These are phyloP conservation scores for Lachancea nothofagi DNA, from an alignment of 805 yeast genomes.

Conservation along the genomic window DNA sequence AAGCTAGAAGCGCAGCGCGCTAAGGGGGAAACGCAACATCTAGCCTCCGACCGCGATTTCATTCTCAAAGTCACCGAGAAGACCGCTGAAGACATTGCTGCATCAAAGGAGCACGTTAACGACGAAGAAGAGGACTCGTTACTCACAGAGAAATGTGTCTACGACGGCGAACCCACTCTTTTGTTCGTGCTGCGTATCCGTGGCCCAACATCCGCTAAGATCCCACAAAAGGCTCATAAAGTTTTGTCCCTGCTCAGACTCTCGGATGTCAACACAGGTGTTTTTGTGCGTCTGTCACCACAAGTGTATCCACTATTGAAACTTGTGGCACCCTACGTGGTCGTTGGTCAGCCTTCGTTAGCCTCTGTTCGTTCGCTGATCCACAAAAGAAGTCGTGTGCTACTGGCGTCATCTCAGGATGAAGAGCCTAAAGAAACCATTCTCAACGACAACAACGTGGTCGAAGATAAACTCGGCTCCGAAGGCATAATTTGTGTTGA, in stretches of 20 bases:
- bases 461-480: constrained; percentile 68
- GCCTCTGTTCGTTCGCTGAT: constrained; percentile 64
- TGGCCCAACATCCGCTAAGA: constrained; percentile 57
- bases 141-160: constrained; percentile 31
- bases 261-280: constrained; percentile 57
- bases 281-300: constrained; percentile 59
- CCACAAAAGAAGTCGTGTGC: constrained; percentile 69
- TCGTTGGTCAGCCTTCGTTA: constrained; percentile 70
- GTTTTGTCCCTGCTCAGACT: constrained; percentile 59
- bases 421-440: constrained; percentile 40
- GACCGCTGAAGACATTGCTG: constrained; percentile 17
- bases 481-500: constrained; percentile 72
- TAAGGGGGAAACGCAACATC: constrained; percentile 21
- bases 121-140: constrained; percentile 25
- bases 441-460: constrained; percentile 66
- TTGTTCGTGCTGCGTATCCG: constrained; percentile 63
- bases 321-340: constrained; percentile 65
- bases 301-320: constrained; percentile 59
- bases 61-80: constrained; percentile 26
- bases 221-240: constrained; percentile 59
- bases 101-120: constrained; percentile 15
- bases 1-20: constrained; percentile 42
- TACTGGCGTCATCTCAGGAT: constrained; percentile 30
- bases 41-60: constrained; percentile 32
- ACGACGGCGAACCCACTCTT: constrained; percentile 44